Conservation (phyloP, 208 protist genomes). For the Herpetomonas tarakana region DNA sequence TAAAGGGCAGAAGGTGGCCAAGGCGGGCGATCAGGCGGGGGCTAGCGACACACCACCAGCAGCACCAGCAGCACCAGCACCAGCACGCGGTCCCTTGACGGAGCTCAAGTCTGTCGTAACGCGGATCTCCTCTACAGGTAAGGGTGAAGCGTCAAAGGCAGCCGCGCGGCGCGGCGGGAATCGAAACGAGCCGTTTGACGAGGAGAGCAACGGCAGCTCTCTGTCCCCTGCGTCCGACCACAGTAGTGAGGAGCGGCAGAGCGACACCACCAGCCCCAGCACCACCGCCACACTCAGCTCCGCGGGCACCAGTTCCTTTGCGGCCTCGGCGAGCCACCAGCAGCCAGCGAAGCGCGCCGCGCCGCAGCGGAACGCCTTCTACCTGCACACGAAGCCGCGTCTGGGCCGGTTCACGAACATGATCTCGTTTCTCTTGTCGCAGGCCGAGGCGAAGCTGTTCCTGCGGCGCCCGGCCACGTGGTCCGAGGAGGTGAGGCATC, state of each 20-base stretch:
- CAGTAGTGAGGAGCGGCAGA: not conserved
- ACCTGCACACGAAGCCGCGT: conserved; percentile 17
- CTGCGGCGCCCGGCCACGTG: conserved; percentile 4
- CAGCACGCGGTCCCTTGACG: too few species aligned
- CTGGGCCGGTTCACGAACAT: conserved; percentile 25
- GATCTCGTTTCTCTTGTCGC: conserved; percentile 25
- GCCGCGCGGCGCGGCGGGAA: too few species aligned
- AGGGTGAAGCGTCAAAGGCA: too few species aligned
- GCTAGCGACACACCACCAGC: too few species aligned
- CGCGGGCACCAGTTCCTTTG: not conserved
- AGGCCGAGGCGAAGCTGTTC: conserved; percentile 11
- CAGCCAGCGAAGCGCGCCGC: not conserved
- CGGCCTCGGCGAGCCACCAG: not conserved
- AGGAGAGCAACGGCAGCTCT: not conserved
- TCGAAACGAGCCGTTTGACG: not conserved
- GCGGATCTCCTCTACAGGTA: too few species aligned
- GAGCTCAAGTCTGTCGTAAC: too few species aligned
- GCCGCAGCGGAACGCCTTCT: not conserved
- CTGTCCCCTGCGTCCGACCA: not conserved
- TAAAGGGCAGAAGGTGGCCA: too few species aligned
- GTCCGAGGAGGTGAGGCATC: not conserved
- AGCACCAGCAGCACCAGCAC: too few species aligned
- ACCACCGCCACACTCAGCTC: not conserved
- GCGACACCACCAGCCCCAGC: not conserved
- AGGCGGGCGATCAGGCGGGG: too few species aligned